Evolutionary conservation across 768 basidiomycete species (phyloP), one percentile per base, ranked within the genome.

Genomic region (Suillus subluteus): DNA sequence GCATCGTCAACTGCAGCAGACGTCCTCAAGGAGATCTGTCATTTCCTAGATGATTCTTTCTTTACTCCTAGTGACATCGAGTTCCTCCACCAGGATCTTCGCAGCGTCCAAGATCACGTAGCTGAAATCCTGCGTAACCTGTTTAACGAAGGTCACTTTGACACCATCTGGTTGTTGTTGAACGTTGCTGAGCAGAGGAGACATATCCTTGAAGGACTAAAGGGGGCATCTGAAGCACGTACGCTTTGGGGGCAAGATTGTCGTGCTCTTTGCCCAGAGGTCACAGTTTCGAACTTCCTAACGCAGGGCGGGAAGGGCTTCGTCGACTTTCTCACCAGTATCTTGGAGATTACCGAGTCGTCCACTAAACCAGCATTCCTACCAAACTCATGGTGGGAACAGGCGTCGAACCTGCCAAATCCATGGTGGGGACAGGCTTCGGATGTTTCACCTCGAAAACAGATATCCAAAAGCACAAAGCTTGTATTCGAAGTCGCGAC

Each of bases 191-290:
- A 72, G 35, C 62, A 67, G 50, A 62, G 54, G 64, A 48, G 44
- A 18, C 63, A 70, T 58, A 41, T 73, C 21, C 43, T 70, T 13
- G 65, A 69, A 16, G 72, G 72, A 32, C 43, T 72, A 15, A 46
- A 67, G 56, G 55, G 62, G 16, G 63, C 71, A 41, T 72, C 43
- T 52, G 16, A 26, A 18, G 21, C 54, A 8, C 35, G 50, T 23
- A 30, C 63, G 30, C 41, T 61, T 0, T 44, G 44, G 64, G 50
- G 59, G 21, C 18, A 70, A 38, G 69, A 73, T 63, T 38, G 44
- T 30, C 67, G 71, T 56, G 71, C 69, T 48, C 37, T 67, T 43
- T 72, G 68, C 41, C 72, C 71, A n/a, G 71, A 72, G 55, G 59
- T 73, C 21, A 69, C 66, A 21, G 30, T 61, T 7, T 58, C 61